A percentile compares a stretch with the other conserved stretches of the same genome.
Conservation (phyloP, 1,139 yeast genomes). For the Suhomyces choctaworum region DNA sequence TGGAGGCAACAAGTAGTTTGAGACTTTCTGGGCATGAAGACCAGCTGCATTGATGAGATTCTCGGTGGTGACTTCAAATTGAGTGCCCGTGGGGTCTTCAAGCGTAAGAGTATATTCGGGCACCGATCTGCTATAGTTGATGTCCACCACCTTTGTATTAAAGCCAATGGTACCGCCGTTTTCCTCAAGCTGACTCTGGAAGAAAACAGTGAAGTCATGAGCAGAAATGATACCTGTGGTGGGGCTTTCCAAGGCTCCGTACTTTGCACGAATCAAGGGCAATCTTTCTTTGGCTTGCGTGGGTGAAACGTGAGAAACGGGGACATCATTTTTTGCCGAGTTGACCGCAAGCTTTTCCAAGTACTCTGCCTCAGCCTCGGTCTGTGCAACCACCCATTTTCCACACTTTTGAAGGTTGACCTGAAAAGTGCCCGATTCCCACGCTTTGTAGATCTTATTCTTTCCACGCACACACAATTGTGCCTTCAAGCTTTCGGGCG, state of each 20-base stretch:
- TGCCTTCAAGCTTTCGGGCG: conserved; percentile 65
- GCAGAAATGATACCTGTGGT: conserved; percentile 84
- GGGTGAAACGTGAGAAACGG: conserved; percentile 55
- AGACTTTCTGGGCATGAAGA: conserved; percentile 63
- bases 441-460: conserved; percentile 54
- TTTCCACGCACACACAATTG: conserved; percentile 75
- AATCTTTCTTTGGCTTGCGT: conserved; percentile 47
- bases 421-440: conserved; percentile 43
- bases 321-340: conserved; percentile 53
- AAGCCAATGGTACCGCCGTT: conserved; percentile 66
- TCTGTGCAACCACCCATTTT: conserved; percentile 87
- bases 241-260: conserved; percentile 73
- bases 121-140: conserved; percentile 29
- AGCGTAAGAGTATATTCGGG: conserved; percentile 32
- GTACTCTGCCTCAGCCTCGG: conserved; percentile 59
- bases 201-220: conserved; percentile 67
- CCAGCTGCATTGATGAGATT: conserved; percentile 79
- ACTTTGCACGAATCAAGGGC: conserved; percentile 65
- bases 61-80: conserved; percentile 51
- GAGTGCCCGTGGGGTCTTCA: conserved; percentile 35
- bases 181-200: conserved; percentile 52
- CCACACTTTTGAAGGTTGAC: conserved; percentile 69
- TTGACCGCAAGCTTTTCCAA: conserved; percentile 53
- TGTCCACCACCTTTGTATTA: conserved; percentile 54
- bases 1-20: conserved; percentile 69